Conservation (phyloP, 169 alveolate genomes). For the Cystoisospora suis region DNA sequence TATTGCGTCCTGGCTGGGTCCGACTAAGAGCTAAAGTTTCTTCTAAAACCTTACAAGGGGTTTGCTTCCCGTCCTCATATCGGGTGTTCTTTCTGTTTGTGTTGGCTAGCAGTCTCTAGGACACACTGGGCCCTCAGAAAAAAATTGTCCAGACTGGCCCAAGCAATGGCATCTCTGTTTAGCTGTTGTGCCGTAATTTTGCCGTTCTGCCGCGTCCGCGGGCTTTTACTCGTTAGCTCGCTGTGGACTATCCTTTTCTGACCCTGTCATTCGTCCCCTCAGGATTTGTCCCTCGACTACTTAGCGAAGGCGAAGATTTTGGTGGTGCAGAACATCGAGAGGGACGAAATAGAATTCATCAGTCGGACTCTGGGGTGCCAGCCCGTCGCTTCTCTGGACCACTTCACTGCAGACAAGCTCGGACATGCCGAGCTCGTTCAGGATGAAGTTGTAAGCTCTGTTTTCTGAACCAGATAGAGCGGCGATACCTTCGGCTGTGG, state of each 20-base stretch:
- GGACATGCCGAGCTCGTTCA: slow-evolving; percentile 94
- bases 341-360: slow-evolving; percentile 97
- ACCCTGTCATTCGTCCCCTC: not conserved
- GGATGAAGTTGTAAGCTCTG: slow-evolving; percentile 31
- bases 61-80: too few species aligned
- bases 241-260: not conserved
- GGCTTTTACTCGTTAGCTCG: not conserved
- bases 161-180: too few species aligned
- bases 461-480: not conserved
- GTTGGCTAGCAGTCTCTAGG: too few species aligned
- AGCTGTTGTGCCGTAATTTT: not conserved
- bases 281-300: slow-evolving; percentile 95
- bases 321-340: slow-evolving; percentile 97
- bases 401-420: slow-evolving; percentile 95
- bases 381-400: slow-evolving; percentile 97
- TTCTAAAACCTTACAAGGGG: too few species aligned
- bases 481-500: not conserved
- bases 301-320: slow-evolving; percentile 96
- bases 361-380: slow-evolving; percentile 91
- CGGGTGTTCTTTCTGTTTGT: too few species aligned
- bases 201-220: not conserved
- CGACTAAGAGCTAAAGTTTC: too few species aligned
- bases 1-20: too few species aligned
- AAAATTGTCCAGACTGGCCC: too few species aligned
- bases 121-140: too few species aligned